Evolutionary conservation across 2,329 filamentous ascomycete species (phyloP), one percentile per base, ranked within the genome.

Genomic region (Cladosporium velox): DNA sequence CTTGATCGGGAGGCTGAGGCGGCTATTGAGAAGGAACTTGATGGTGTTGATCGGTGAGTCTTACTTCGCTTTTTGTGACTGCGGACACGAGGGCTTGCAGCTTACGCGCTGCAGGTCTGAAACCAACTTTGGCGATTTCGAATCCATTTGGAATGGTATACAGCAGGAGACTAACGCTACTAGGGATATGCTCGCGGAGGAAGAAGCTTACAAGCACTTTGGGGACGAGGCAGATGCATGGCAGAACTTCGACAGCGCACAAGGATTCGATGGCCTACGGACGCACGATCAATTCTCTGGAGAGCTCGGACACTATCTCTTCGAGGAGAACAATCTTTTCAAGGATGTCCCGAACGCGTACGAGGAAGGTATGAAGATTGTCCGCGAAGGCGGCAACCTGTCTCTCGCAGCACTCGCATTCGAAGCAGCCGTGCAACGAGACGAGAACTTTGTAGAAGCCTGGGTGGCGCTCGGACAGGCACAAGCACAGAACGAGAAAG

Each of bases 401-500:
- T 97, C 93, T 0, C 84, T 99, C 24, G 95, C 95, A 7, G 93
- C 95, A 0, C 83, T 99, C 59, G 95, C 95, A 0, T 99, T 99
- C 72, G 95, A 99, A 80, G 93, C 95, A 21, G 95, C 95, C 1
- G 92, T 94, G 5, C 93, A 97, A 78, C 93, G 94, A 80, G 88
- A 97, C 68, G 87, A 92, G 0, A 84, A 90, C 64, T 94, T 98
- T 77, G 88, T 94, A 44, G 91, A 96, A 64, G 95, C 95, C 2
- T 99, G 95, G 95, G 92, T 93, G 11, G 90, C 93, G 73, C 87
- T 99, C 35, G 95, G 95, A 63, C 90, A 90, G 64, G 91, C 93
- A 21, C 95, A 99, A 80, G 95, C 95, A 24, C 95, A 99, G 78
- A 99, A 99, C 78, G 95, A 99, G 79, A 99, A 99, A 81, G 95